phyloP scores from a whole-genome alignment of 495 filamentous ascomycete species.

The Cenococcum geophilum region DNA sequence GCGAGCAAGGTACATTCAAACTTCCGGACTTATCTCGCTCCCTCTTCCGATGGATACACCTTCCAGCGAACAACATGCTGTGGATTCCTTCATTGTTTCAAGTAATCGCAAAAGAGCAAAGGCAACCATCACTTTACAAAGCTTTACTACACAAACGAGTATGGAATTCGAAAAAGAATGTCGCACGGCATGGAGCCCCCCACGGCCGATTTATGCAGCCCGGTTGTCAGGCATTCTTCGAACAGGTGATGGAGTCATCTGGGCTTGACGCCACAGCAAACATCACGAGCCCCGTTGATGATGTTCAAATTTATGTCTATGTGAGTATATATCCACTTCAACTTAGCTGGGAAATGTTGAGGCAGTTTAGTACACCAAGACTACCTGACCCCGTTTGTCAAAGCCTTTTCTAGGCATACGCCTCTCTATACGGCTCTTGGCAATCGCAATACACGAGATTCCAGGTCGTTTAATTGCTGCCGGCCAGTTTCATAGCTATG shows the following conservation, averaged over 20 bases:
- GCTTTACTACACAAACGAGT: slow-evolving; percentile 3
- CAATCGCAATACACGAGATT: no score
- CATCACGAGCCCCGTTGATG: slow-evolving; percentile 10
- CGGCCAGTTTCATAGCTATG: no score
- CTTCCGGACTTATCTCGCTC: background rate
- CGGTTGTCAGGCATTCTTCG: slow-evolving; percentile 7
- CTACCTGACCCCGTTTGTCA: no score
- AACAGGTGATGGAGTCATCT: background rate
- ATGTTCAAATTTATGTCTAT: slow-evolving; percentile 10
- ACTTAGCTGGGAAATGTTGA: background rate
- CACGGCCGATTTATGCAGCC: slow-evolving; percentile 17
- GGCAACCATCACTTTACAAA: background rate
- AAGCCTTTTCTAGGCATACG: no score
- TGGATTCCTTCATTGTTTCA: slow-evolving; percentile 44
- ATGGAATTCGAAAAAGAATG: slow-evolving; percentile 8
- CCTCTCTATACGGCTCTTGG: no score
- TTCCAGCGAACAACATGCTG: slow-evolving; percentile 55
- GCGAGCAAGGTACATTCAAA: background rate
- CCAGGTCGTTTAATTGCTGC: no score
- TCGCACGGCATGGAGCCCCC: slow-evolving; percentile 7
- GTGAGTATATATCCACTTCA: background rate
- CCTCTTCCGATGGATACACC: slow-evolving; percentile 59
- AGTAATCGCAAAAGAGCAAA: slow-evolving; percentile 7
- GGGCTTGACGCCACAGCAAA: background rate
- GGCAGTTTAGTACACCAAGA: no score